Conservation (phyloP, 2,329 filamentous ascomycete genomes). For the Fonsecaea pugnacius region DNA sequence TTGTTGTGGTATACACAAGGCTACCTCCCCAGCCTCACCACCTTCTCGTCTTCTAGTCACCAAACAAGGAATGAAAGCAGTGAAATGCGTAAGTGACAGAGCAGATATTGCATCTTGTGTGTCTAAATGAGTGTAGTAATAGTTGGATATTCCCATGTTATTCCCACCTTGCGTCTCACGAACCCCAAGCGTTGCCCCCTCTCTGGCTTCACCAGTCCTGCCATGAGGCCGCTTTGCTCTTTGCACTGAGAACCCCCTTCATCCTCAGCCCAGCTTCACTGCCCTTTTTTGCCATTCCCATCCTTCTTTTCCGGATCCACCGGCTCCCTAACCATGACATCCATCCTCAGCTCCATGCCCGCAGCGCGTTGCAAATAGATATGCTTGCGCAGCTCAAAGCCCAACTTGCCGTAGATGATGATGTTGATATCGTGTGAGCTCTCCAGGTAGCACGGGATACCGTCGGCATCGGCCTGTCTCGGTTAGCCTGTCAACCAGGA, state of each 20-base stretch:
- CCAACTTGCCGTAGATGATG: slow-evolving; percentile 73
- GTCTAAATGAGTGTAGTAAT: neutral
- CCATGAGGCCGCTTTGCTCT: neutral
- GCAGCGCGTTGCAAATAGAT: slow-evolving; percentile 65
- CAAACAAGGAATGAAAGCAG: neutral
- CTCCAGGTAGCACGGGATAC: slow-evolving; percentile 75
- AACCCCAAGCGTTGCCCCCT: neutral
- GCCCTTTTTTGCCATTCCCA: slow-evolving; percentile 6
- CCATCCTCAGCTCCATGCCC: slow-evolving; percentile 60
- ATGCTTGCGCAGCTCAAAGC: slow-evolving; percentile 68
- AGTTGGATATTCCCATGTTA: neutral
- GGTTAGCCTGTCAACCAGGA: slow-evolving; percentile 13
- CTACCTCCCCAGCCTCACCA: neutral
- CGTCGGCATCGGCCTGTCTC: slow-evolving; percentile 67
- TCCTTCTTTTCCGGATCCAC: neutral
- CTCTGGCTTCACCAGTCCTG: neutral
- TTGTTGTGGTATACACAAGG: neutral
- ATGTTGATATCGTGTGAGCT: slow-evolving; percentile 72
- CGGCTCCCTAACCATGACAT: slow-evolving; percentile 83
- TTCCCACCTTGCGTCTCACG: neutral
- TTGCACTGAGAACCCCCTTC: neutral
- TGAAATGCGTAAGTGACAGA: neutral
- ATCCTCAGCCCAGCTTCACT: slow-evolving; percentile 7
- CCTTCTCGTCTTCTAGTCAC: neutral
- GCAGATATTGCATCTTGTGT: slow-evolving; percentile 2